These are phyloP conservation scores for Fagopyrum homotropicum DNA, from an alignment of 148 eudicot genomes.

Conservation along the genomic window DNA sequence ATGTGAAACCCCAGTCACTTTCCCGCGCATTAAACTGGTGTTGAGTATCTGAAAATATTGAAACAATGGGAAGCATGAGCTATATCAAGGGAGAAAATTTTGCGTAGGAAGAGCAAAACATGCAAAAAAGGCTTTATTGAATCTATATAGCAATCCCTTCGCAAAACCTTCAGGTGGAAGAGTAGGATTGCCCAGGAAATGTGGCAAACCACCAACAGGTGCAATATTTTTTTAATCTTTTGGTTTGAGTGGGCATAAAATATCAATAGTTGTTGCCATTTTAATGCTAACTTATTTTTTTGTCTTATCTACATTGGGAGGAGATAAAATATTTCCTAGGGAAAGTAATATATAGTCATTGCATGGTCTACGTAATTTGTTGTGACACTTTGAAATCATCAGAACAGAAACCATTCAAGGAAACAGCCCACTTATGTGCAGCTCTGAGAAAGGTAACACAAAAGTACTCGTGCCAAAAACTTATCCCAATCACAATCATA, in stretches of 20 bases:
- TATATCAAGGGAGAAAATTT: not conserved
- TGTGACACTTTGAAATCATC: not conserved
- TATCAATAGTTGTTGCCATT: not conserved
- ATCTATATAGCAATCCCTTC: not conserved
- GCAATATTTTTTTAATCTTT: not conserved
- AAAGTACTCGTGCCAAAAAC: not conserved
- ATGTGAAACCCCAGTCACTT: conserved; percentile 99
- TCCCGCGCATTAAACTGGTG: conserved; percentile 90
- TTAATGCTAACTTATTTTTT: not conserved
- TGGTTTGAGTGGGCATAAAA: not conserved
- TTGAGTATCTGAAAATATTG: conserved; percentile 64
- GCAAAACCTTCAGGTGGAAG: not conserved
- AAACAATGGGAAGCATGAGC: conserved; percentile 10
- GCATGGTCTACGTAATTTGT: not conserved
- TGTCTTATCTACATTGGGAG: not conserved
- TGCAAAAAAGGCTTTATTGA: not conserved
- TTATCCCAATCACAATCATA: not conserved
- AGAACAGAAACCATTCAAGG: not conserved
- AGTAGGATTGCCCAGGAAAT: not conserved
- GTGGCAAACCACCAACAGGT: not conserved
- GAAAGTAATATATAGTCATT: not conserved
- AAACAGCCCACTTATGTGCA: not conserved
- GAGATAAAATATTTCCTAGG: not conserved
- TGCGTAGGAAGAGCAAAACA: not conserved
- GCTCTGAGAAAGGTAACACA: not conserved